Conservation (phyloP, 139 green algal species). For the Chlorella vulgaris region DNA sequence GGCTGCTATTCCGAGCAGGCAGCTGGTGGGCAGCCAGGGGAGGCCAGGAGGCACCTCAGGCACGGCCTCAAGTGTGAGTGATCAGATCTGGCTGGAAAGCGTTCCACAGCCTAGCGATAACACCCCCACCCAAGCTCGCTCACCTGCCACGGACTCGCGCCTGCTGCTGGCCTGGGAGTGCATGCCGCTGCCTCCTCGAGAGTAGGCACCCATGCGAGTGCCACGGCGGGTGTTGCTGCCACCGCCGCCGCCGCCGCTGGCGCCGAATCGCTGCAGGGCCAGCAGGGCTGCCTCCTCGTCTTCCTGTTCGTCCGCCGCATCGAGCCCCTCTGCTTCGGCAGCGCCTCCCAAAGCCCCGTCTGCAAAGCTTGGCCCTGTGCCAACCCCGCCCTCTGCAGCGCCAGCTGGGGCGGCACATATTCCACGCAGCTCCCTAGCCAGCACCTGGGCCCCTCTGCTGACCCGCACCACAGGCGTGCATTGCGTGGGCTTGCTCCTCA, state of each 20-base stretch:
- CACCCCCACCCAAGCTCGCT: too few species aligned
- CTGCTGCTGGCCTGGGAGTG: neutral
- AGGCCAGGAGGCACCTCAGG: too few species aligned
- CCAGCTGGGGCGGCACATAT: neutral
- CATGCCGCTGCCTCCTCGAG: neutral
- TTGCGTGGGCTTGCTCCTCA: conserved; percentile 3
- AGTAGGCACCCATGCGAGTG: neutral
- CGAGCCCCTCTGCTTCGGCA: neutral
- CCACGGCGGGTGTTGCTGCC: neutral
- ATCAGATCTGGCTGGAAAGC: too few species aligned
- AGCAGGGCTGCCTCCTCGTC: neutral
- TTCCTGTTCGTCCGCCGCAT: neutral
- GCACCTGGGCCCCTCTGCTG: neutral
- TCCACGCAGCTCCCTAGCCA: conserved; percentile 3
- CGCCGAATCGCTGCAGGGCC: neutral
- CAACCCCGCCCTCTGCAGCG: too few species aligned
- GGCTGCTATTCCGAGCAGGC: too few species aligned
- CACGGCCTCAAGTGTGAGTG: too few species aligned
- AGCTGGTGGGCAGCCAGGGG: neutral
- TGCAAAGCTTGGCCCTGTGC: too few species aligned
- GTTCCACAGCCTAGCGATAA: too few species aligned
- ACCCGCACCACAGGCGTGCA: neutral
- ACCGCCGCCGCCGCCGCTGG: too few species aligned
- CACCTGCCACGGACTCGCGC: neutral
- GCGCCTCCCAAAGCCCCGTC: neutral